phyloP scores from a whole-genome alignment of 78 protist genomes.

The Dictyostelium citrinum region DNA sequence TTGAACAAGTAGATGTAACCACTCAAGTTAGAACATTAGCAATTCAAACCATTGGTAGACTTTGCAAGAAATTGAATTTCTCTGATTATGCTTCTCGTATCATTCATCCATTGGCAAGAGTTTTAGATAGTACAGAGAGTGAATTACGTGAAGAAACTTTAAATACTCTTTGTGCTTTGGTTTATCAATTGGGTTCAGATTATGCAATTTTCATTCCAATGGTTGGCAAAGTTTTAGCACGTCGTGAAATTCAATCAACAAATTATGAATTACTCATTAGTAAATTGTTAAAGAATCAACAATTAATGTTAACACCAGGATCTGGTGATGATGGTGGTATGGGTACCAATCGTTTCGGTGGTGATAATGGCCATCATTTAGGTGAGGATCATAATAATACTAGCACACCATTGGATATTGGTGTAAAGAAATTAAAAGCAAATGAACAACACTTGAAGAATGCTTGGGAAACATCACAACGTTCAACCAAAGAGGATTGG shows the following conservation, averaged over 20 bases:
- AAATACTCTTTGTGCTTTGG: conserved; percentile 85
- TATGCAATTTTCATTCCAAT: conserved; percentile 90
- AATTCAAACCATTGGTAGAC: conserved; percentile 83
- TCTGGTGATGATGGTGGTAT: conserved; percentile 11
- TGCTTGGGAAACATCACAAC: conserved; percentile 92
- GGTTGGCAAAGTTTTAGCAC: conserved; percentile 79
- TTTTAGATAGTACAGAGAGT: conserved; percentile 40
- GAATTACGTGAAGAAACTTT: conserved; percentile 76
- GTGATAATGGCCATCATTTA: not conserved
- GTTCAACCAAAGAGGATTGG: conserved; percentile 96
- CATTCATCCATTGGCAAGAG: conserved; percentile 92
- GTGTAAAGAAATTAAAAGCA: conserved; percentile 73
- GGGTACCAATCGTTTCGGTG: not conserved
- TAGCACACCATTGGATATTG: conserved; percentile 30
- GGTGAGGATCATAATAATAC: not conserved
- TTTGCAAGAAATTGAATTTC: conserved; percentile 82
- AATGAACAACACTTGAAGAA: conserved; percentile 81
- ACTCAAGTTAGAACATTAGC: conserved; percentile 48
- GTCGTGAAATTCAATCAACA: conserved; percentile 47
- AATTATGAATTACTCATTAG: conserved; percentile 72
- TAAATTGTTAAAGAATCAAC: conserved; percentile 61
- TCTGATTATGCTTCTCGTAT: conserved; percentile 90
- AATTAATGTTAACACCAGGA: conserved; percentile 23
- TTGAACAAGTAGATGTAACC: conserved; percentile 82
- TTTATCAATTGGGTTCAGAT: conserved; percentile 85